phyloP scores from a whole-genome alignment of 495 filamentous ascomycete species.

The Neurospora cerealis region DNA sequence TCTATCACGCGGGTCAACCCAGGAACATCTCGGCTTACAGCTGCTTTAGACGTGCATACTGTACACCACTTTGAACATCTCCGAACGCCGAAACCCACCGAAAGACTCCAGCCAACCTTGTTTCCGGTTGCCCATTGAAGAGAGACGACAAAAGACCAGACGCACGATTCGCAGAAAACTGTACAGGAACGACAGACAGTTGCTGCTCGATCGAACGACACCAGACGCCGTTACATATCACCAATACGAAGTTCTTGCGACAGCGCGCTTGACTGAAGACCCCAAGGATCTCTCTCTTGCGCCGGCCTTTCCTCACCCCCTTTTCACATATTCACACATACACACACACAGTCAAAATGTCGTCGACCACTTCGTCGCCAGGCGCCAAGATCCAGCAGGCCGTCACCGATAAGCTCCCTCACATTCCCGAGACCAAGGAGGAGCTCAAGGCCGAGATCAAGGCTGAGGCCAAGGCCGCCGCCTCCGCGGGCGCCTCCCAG shows the following conservation, averaged over 20 bases:
- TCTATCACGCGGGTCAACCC: not conserved
- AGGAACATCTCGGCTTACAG: not conserved
- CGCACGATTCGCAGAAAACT: not conserved
- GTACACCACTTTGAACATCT: not conserved
- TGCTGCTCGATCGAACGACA: not conserved
- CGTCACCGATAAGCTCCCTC: conserved; percentile 36
- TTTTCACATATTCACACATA: not conserved
- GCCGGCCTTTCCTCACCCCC: not conserved
- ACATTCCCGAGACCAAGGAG: conserved; percentile 41
- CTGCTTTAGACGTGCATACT: not conserved
- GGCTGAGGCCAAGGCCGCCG: conserved; percentile 36
- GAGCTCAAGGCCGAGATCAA: conserved; percentile 42
- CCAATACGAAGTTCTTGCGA: not conserved
- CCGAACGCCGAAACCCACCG: not conserved
- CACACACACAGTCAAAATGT: conserved; percentile 11
- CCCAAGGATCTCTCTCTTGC: not conserved
- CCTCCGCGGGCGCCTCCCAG: conserved; percentile 34
- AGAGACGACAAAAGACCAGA: not conserved
- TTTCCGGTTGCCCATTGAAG: not conserved
- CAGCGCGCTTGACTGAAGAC: not conserved
- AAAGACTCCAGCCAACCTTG: not conserved
- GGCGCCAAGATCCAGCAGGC: conserved; percentile 25
- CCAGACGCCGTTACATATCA: not conserved
- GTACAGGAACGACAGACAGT: not conserved
- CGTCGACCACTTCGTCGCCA: conserved; percentile 17